Conservation (phyloP, 768 basidiomycete genomes). For the Pisolithus tinctorius region DNA sequence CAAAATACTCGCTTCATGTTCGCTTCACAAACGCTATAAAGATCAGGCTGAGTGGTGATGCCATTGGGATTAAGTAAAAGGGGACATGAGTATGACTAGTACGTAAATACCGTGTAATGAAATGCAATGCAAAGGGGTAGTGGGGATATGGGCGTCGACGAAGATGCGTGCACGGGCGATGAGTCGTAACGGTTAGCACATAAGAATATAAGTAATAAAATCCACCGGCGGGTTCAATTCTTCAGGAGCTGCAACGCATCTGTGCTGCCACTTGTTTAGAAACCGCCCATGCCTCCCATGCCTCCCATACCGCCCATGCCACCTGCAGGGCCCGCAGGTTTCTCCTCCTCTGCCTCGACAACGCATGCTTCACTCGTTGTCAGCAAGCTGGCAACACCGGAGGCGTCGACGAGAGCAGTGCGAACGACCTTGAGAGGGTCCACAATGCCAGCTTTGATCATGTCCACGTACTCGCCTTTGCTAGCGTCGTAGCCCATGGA, state of each 20-base stretch:
- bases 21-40: background rate
- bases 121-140: conserved; percentile 4
- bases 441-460: conserved; percentile 91
- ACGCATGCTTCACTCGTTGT: conserved; percentile 91
- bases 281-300: conserved; percentile 55
- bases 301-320: conserved; percentile 53
- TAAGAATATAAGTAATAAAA: conserved; percentile 3
- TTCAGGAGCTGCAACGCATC: background rate
- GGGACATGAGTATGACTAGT: conserved; percentile 5
- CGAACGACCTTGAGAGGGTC: conserved; percentile 95
- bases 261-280: conserved; percentile 20
- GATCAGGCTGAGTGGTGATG: conserved; percentile 18
- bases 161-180: conserved; percentile 8
- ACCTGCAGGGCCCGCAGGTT: conserved; percentile 38
- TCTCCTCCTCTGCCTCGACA: conserved; percentile 84
- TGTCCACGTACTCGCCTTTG: conserved; percentile 89
- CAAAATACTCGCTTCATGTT: background rate
- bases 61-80: conserved; percentile 7
- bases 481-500: conserved; percentile 86
- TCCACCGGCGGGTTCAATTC: conserved; percentile 3
- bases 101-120: conserved; percentile 8
- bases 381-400: conserved; percentile 88
- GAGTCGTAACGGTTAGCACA: conserved; percentile 2
- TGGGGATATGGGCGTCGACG: background rate
- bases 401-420: conserved; percentile 87